Conservation (phyloP, 2,329 filamentous ascomycete genomes). For the Alternaria sp. region DNA sequence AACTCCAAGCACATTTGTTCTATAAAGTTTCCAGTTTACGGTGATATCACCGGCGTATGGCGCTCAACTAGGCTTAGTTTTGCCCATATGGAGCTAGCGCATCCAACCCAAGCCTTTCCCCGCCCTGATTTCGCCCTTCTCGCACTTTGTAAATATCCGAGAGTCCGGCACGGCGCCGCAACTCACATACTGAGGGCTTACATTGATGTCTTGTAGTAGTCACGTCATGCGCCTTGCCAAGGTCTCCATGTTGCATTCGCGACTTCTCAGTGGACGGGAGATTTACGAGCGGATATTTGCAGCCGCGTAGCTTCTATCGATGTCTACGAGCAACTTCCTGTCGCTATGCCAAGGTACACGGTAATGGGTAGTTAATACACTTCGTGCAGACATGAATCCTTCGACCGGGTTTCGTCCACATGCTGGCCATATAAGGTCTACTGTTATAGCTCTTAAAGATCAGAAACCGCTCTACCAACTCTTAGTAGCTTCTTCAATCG, state of each 20-base stretch:
- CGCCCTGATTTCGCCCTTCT: neutral
- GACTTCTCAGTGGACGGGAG: neutral
- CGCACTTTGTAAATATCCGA: neutral
- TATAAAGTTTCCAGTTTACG: neutral
- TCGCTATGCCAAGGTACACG: neutral
- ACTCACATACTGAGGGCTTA: neutral
- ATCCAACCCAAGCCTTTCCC: neutral
- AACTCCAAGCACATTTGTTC: neutral
- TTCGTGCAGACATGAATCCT: neutral
- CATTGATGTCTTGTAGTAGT: neutral
- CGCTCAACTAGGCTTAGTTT: neutral
- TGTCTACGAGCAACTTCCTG: neutral
- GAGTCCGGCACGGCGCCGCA: neutral
- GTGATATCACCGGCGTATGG: neutral
- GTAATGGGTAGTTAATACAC: neutral
- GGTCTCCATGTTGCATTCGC: neutral
- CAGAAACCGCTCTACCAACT: neutral
- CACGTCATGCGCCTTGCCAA: neutral
- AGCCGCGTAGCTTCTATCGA: neutral
- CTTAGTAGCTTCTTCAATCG: neutral
- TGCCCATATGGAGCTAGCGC: too few species aligned
- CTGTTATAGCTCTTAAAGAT: neutral
- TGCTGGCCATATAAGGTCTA: neutral
- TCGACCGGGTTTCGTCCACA: neutral
- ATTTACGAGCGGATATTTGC: neutral